Evolutionary conservation across 1,284 basidiomycete species (phyloP).

Genomic region (Malassezia obtusa): DNA sequence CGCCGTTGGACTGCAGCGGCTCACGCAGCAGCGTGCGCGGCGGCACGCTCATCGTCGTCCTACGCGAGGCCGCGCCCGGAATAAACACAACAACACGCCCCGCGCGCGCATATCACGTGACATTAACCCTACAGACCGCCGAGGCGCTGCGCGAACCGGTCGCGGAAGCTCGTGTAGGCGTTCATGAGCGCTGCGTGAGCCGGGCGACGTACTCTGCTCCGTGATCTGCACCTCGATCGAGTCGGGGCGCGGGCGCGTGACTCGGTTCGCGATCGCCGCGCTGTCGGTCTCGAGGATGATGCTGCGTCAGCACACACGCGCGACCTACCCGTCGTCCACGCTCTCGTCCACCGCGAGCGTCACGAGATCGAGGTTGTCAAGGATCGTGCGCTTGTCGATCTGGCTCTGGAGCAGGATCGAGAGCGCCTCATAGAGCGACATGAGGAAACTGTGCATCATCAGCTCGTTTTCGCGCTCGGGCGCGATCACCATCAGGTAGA

Average conservation of each 20-base stretch:
- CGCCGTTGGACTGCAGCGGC: slow-evolving; percentile 2
- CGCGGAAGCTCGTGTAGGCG: slow-evolving; percentile 45
- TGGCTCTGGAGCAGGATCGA: slow-evolving; percentile 69
- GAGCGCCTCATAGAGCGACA: slow-evolving; percentile 75
- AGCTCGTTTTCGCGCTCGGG: slow-evolving; percentile 85
- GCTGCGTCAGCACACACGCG: slow-evolving; percentile 52
- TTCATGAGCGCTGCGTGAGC: slow-evolving; percentile 41
- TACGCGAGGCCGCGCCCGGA: not conserved
- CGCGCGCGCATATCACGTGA: slow-evolving; percentile 11
- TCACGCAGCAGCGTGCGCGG: slow-evolving; percentile 13
- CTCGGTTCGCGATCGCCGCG: slow-evolving; percentile 84
- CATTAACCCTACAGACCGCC: slow-evolving; percentile 8
- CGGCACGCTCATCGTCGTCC: slow-evolving; percentile 9
- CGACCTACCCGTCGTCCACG: slow-evolving; percentile 83
- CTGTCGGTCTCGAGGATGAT: slow-evolving; percentile 96
- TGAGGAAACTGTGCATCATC: slow-evolving; percentile 78
- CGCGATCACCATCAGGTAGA: slow-evolving; percentile 88
- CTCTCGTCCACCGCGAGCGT: slow-evolving; percentile 91
- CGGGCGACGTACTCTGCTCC: slow-evolving; percentile 59
- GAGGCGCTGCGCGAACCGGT: slow-evolving; percentile 19
- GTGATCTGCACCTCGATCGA: slow-evolving; percentile 96
- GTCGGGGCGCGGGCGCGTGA: slow-evolving; percentile 83
- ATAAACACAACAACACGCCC: slow-evolving; percentile 9
- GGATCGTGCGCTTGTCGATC: slow-evolving; percentile 84
- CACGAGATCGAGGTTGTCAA: slow-evolving; percentile 90